phyloP scores from a whole-genome alignment of 768 basidiomycete species.

The Boletus insuetus region DNA sequence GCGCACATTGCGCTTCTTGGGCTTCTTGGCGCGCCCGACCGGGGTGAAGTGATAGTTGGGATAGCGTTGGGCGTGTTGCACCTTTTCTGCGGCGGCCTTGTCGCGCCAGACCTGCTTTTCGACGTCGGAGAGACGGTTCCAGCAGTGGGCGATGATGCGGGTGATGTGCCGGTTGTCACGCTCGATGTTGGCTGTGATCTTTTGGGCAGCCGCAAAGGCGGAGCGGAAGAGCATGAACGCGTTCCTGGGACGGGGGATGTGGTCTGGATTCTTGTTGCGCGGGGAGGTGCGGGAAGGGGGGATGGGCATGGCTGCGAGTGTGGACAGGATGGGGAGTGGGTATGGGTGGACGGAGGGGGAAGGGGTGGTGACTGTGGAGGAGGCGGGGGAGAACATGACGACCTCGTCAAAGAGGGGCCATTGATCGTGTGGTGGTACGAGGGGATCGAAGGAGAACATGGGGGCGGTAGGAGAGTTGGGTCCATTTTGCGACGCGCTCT shows the following conservation, averaged over 20 bases:
- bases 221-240: constrained; percentile 61
- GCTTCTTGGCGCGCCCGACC: constrained; percentile 40
- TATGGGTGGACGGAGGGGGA: constrained; percentile 6
- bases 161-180: constrained; percentile 59
- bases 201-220: constrained; percentile 53
- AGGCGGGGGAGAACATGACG: constrained; percentile 4
- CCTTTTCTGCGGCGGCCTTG: constrained; percentile 51
- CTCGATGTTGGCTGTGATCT: constrained; percentile 47
- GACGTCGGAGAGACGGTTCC: constrained; percentile 49
- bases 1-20: constrained; percentile 49
- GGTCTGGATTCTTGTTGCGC: constrained; percentile 39
- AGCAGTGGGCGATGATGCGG: constrained; percentile 52
- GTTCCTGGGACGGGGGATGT: constrained; percentile 39
- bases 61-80: constrained; percentile 44
- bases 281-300: constrained; percentile 28
- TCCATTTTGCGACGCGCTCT: constrained; percentile 18
- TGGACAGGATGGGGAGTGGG: constrained; percentile 13
- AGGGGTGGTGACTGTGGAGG: constrained; percentile 8
- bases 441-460: constrained; percentile 20
- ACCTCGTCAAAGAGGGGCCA: constrained; percentile 28
- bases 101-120: constrained; percentile 51
- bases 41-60: constrained; percentile 58
- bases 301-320: constrained; percentile 29
- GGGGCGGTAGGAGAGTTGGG: background rate
- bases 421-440: constrained; percentile 13